Evolutionary conservation across 2,329 filamentous ascomycete genomes (phyloP).

Genomic region (Aureobasidium pullulans): DNA sequence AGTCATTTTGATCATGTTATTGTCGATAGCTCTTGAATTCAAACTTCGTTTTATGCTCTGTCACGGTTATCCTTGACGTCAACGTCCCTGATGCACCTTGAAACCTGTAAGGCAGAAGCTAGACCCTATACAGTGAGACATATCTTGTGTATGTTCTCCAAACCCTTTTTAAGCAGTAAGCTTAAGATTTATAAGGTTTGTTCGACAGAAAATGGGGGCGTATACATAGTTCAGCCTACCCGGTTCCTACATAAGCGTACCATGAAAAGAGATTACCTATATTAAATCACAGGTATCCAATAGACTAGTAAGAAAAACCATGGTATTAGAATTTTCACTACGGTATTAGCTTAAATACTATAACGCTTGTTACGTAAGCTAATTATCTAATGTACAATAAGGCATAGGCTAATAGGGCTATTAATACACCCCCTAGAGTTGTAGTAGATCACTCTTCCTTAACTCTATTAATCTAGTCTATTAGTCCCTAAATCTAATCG

Average conservation of each 20-base stretch:
- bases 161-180: neutral
- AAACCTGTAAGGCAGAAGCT: neutral
- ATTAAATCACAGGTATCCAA: neutral
- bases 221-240: neutral
- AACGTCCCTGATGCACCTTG: neutral
- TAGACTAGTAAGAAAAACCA: neutral
- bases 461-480: too few relatives aligned
- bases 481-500: too few relatives aligned
- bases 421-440: too few relatives aligned
- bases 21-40: neutral
- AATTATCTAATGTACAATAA: too few relatives aligned
- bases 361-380: too few relatives aligned
- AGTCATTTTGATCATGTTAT: neutral
- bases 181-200: neutral
- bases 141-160: neutral
- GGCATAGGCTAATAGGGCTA: too few relatives aligned
- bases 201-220: neutral
- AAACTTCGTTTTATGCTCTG: neutral
- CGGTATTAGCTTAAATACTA: too few relatives aligned
- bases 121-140: neutral
- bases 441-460: too few relatives aligned
- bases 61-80: neutral
- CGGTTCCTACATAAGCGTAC: slow-evolving; percentile 3
- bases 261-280: neutral
- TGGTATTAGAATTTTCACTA: too few relatives aligned